Evolutionary conservation across 192 early-diverging fungal species (phyloP), one percentile per base, ranked within the genome.

Genomic region (Physocladia obscura): DNA sequence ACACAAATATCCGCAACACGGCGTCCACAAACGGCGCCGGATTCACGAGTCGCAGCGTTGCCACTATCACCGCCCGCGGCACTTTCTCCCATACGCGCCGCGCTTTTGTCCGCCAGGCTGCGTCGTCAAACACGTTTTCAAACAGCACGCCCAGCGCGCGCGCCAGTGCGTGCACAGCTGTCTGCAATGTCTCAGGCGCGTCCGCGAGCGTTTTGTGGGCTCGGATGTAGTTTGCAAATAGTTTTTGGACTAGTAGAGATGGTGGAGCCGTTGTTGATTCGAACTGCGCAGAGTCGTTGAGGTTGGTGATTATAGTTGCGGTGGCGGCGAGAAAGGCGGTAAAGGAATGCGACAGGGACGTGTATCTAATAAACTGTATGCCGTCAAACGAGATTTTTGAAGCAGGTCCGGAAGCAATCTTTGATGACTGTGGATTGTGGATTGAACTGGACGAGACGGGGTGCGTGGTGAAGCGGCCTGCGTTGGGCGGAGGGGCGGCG

Each of bases 1-100:
- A 79, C 40, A 74, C 67, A 56, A 79, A 79, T n/a, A 79, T 29
- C 19, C 71, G 61, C 27, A 79, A 60, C 3, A 79, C 47, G 0
- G 73, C 70, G 15, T 79, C 74, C 15, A 79, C 60, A 56, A 79
- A 79, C 15, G 77, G 77, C 21, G 73, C 59, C 64, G 77, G 77
- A 37, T 79, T 79, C 29, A 79, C 34, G 2, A 79, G 47, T 4
- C 74, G 61, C 24, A 79, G 49, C 17, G 62, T 61, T 2, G 77
- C 73, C 3, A 79, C 60, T 31, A 75, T 67, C 3, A 79, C 38
- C 17, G 62, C 57, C 2, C 71, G 52, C 13, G 77, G 77, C 36
- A 79, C 31, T 22, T 70, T 67, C 22, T 58, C 64, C 68, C 64
- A 75, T 31, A 79, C 72, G 26, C 44, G 31, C 5, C 36, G 47